These are phyloP conservation scores for Blastobotrys peoriensis DNA, from an alignment of 805 yeast species.

Conservation along the genomic window DNA sequence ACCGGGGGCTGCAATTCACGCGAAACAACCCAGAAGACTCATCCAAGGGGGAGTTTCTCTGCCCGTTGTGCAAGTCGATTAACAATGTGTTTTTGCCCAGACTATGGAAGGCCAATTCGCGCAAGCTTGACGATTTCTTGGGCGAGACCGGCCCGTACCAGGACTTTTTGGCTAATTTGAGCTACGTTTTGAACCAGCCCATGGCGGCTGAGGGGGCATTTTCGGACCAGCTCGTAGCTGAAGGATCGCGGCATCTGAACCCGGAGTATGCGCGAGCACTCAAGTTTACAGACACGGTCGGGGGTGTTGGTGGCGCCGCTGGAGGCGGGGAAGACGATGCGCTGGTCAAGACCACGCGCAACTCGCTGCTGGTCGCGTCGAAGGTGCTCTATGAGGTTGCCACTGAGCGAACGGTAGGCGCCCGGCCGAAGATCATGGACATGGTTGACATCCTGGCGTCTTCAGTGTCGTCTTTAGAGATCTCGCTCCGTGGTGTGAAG, in stretches of 20 bases:
- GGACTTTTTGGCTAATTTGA: slow-evolving; percentile 26
- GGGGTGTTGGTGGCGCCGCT: not conserved
- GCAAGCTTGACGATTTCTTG: slow-evolving; percentile 16
- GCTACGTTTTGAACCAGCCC: slow-evolving; percentile 20
- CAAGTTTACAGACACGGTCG: not conserved
- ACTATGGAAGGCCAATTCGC: slow-evolving; percentile 47
- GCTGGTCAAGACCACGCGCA: not conserved
- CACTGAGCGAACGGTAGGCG: not conserved
- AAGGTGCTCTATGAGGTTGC: not conserved
- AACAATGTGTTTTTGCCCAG: slow-evolving; percentile 81
- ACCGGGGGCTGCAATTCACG: slow-evolving; percentile 65
- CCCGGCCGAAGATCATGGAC: not conserved
- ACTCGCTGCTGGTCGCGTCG: not conserved
- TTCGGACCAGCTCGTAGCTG: not conserved
- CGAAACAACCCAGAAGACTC: slow-evolving; percentile 74
- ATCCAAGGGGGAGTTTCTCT: slow-evolving; percentile 66
- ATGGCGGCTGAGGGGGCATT: too few species aligned
- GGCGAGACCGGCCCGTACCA: slow-evolving; percentile 2
- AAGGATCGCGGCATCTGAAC: not conserved
- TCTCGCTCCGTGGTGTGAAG: slow-evolving; percentile 51
- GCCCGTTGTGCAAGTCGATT: slow-evolving; percentile 87
- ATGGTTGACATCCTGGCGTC: slow-evolving; percentile 34
- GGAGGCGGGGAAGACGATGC: not conserved
- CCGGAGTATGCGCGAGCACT: not conserved
- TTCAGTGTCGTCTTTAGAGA: slow-evolving; percentile 60